These are phyloP conservation scores for Fusarium sp. DNA, from an alignment of 2,329 filamentous ascomycete species.

Conservation along the genomic window DNA sequence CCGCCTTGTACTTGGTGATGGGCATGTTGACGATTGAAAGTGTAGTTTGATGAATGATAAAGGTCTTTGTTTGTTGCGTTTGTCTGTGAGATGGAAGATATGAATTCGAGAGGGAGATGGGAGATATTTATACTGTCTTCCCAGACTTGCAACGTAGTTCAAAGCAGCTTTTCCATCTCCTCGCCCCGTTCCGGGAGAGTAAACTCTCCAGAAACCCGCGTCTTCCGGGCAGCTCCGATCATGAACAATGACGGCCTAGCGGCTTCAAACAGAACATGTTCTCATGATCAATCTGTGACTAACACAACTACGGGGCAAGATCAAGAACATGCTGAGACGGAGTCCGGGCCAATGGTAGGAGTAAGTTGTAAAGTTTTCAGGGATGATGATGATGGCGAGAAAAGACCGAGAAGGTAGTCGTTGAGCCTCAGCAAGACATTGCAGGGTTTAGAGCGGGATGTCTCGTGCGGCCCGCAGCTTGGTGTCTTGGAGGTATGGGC, in stretches of 20 bases:
- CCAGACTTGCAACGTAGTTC: background rate
- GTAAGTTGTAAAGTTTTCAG: background rate
- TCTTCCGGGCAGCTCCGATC: background rate
- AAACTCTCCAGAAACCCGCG: background rate
- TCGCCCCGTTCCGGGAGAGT: background rate
- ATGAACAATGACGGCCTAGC: background rate
- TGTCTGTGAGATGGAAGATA: background rate
- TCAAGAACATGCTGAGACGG: background rate
- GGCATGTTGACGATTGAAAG: constrained; percentile 19
- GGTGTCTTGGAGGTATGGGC: background rate
- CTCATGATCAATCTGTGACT: background rate
- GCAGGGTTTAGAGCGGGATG: background rate
- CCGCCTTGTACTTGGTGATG: constrained; percentile 44
- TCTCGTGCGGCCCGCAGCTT: constrained; percentile 2
- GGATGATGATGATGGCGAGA: background rate
- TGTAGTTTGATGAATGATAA: background rate
- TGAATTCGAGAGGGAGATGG: background rate
- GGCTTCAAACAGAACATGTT: background rate
- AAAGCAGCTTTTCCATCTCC: background rate
- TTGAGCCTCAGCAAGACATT: background rate
- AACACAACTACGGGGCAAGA: background rate
- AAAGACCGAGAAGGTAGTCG: background rate
- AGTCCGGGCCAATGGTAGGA: background rate
- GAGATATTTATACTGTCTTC: background rate
- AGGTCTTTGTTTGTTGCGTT: background rate